Conservation (phyloP, 228 moss, liverwort and hornwort species). For the Sphagnum magellanicum region DNA sequence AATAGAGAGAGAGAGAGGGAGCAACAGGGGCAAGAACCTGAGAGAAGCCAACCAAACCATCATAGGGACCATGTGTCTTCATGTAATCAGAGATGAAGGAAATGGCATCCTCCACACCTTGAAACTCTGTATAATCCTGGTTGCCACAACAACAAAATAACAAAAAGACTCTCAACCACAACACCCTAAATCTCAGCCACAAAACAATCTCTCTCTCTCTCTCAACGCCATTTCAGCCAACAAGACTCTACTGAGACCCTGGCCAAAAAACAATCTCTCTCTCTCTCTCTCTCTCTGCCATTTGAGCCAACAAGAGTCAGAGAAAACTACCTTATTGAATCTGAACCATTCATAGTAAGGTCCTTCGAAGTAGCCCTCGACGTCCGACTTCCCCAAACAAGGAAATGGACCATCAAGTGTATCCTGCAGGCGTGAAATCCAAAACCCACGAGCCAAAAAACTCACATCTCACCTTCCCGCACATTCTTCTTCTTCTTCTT, state of each 20-base stretch:
- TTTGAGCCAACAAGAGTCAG: background rate
- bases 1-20: background rate
- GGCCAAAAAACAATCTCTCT: too few relatives aligned
- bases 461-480: too few relatives aligned
- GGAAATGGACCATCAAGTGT: slow-evolving; percentile 59
- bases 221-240: too few relatives aligned
- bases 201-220: too few relatives aligned
- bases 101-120: slow-evolving; percentile 56
- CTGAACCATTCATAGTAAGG: slow-evolving; percentile 80
- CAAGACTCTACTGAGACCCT: too few relatives aligned
- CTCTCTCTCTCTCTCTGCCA: background rate
- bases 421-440: slow-evolving; percentile 11
- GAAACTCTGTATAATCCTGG: slow-evolving; percentile 65
- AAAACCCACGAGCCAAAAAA: too few relatives aligned
- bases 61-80: slow-evolving; percentile 84
- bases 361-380: slow-evolving; percentile 63
- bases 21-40: slow-evolving; percentile 35
- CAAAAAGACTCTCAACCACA: background rate
- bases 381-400: slow-evolving; percentile 61
- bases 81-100: slow-evolving; percentile 49
- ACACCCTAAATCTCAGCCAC: too few relatives aligned
- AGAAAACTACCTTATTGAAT: slow-evolving; percentile 42
- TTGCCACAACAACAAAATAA: background rate
- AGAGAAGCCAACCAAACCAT: slow-evolving; percentile 85
- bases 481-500: too few relatives aligned